Conservation (phyloP, 352 stramenopile species). For the Plasmopara muralis region DNA sequence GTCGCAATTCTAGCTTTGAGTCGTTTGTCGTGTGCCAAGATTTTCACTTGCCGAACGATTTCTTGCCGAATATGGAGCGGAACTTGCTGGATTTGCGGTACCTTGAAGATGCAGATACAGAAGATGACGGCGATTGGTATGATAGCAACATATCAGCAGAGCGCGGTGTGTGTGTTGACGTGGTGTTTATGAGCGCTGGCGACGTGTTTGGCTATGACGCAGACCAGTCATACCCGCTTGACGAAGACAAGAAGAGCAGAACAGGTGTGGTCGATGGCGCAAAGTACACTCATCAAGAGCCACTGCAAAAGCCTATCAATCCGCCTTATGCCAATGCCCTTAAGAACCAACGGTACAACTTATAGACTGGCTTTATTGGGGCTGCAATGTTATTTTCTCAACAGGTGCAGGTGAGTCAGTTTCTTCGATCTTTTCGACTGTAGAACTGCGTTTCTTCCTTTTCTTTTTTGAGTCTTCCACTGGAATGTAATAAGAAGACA, state of each 20-base stretch:
- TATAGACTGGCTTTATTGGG: constrained; percentile 6
- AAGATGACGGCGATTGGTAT: constrained; percentile 24
- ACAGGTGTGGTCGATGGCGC: constrained; percentile 4
- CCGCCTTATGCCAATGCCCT: constrained; percentile 75
- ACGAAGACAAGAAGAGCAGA: constrained; percentile 22
- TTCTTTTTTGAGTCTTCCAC: constrained; percentile 79
- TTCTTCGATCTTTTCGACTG: constrained; percentile 3
- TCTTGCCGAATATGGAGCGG: constrained; percentile 55
- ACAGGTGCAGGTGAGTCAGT: not conserved
- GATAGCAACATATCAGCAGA: constrained; percentile 29
- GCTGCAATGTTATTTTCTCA: constrained; percentile 9
- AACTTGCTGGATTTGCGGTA: constrained; percentile 70
- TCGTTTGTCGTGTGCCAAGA: constrained; percentile 72
- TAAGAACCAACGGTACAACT: constrained; percentile 37
- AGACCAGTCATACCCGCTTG: constrained; percentile 78
- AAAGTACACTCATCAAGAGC: constrained; percentile 65
- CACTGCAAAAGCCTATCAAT: constrained; percentile 82
- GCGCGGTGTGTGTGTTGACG: constrained; percentile 44
- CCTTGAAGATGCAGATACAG: constrained; percentile 32
- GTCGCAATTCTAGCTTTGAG: constrained; percentile 81
- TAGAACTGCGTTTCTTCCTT: constrained; percentile 37
- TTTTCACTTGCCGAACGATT: constrained; percentile 47
- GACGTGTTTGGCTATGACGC: constrained; percentile 77
- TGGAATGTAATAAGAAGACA: constrained; percentile 15
- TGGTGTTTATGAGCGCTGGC: constrained; percentile 65